These are phyloP conservation scores for Anthracocystis setariae DNA, from an alignment of 1,284 basidiomycete genomes.

Conservation along the genomic window DNA sequence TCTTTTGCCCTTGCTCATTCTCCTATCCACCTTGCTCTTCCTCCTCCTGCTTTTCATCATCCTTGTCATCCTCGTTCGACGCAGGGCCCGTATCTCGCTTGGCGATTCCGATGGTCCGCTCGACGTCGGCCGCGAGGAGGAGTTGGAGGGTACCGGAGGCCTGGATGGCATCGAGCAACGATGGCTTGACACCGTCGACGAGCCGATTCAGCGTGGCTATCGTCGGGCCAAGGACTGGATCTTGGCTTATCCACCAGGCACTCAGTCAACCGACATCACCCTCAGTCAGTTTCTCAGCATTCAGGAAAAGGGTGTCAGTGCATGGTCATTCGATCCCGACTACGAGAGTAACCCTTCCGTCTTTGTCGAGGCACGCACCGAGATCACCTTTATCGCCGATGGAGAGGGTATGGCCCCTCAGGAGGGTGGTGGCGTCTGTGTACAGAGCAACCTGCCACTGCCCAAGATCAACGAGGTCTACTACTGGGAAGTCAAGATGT, in stretches of 20 bases:
- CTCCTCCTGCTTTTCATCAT: conserved; percentile 71
- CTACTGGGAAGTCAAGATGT: conserved; percentile 68
- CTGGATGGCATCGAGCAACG: conserved; percentile 88
- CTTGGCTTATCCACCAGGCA: conserved; percentile 42
- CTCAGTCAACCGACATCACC: conserved; percentile 65
- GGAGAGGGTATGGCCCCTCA: conserved; percentile 66
- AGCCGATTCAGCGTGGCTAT: conserved; percentile 78
- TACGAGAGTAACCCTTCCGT: conserved; percentile 66
- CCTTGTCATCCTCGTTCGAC: conserved; percentile 59
- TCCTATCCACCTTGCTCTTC: conserved; percentile 90
- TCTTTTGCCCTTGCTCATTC: conserved; percentile 75
- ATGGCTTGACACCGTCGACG: conserved; percentile 87
- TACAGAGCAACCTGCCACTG: conserved; percentile 66
- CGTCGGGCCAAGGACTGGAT: conserved; percentile 84
- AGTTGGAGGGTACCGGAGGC: conserved; percentile 82
- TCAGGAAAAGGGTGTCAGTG: conserved; percentile 67
- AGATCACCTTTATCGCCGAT: conserved; percentile 66
- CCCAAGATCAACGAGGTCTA: conserved; percentile 68
- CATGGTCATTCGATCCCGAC: conserved; percentile 66
- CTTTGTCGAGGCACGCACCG: conserved; percentile 65
- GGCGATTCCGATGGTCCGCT: conserved; percentile 89
- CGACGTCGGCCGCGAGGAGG: conserved; percentile 83
- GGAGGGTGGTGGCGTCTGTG: conserved; percentile 65
- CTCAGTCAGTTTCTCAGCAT: conserved; percentile 66
- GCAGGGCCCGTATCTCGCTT: conserved; percentile 71